Conservation (phyloP, 805 yeast genomes). For the Zygotorulaspora florentina region DNA sequence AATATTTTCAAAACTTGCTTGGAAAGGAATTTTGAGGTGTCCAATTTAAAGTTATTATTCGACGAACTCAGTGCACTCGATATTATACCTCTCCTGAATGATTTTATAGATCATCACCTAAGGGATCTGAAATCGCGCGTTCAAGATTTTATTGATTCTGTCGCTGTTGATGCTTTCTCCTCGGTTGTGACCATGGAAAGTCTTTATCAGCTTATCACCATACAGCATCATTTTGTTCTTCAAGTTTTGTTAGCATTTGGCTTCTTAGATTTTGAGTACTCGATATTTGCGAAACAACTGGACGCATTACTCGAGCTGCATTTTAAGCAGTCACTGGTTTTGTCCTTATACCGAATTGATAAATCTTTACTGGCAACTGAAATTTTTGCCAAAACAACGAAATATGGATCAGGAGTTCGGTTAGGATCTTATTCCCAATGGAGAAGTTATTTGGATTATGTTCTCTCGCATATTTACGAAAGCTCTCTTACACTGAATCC, state of each 20-base stretch:
- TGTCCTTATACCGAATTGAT: conserved; percentile 26
- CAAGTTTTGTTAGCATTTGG: conserved; percentile 36
- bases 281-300: conserved; percentile 23
- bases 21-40: conserved; percentile 39
- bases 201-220: conserved; percentile 28
- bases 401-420: conserved; percentile 26
- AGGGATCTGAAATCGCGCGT: conserved; percentile 2
- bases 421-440: conserved; percentile 24
- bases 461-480: conserved; percentile 15
- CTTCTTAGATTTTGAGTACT: conserved; percentile 38
- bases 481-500: conserved; percentile 15
- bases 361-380: conserved; percentile 19
- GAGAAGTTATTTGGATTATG: conserved; percentile 17
- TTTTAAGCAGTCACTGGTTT: conserved; percentile 26
- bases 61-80: conserved; percentile 39
- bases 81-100: conserved; percentile 37
- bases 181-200: conserved; percentile 26
- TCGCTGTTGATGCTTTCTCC: conserved; percentile 24
- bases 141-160: conserved; percentile 21
- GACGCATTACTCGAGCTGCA: conserved; percentile 22
- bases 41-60: conserved; percentile 38
- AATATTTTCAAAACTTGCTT: conserved; percentile 42
- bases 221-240: conserved; percentile 32
- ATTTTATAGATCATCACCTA: conserved; percentile 34
- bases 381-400: conserved; percentile 20